Percentiles rank a stretch among this genome's conserved stretches.
Conservation (phyloP, 495 filamentous ascomycete species). For the Bombardia bombarda region DNA sequence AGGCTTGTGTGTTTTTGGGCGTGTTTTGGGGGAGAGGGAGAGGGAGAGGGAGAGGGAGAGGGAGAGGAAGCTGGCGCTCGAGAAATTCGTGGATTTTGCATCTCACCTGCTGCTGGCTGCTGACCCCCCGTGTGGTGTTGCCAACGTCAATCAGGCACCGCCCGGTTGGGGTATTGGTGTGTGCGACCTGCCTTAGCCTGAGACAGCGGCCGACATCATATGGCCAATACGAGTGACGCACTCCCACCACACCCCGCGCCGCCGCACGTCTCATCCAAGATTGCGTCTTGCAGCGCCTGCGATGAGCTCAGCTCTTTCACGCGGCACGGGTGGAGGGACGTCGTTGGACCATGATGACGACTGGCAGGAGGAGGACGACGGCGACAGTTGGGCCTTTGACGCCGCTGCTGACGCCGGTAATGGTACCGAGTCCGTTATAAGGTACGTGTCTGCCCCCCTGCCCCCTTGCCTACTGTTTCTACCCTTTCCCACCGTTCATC, state of each 20-base stretch:
- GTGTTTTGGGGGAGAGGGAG: too few species aligned
- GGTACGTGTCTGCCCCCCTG: slow-evolving; percentile 1
- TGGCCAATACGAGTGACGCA: slow-evolving; percentile 12
- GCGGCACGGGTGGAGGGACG: too few species aligned
- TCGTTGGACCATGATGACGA: too few species aligned
- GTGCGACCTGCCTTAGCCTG: too few species aligned
- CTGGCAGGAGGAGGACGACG: background rate
- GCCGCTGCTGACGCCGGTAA: background rate
- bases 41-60: too few species aligned
- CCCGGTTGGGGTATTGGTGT: too few species aligned
- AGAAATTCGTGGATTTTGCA: too few species aligned
- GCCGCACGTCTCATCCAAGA: slow-evolving; percentile 4
- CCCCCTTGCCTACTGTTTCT: background rate
- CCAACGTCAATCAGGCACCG: too few species aligned
- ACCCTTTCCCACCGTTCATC: background rate
- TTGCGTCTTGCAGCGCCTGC: slow-evolving; percentile 12
- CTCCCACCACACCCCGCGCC: slow-evolving; percentile 2
- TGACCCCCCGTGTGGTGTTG: too few species aligned
- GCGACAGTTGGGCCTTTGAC: slow-evolving; percentile 3
- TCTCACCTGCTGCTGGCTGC: too few species aligned
- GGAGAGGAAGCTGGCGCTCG: too few species aligned
- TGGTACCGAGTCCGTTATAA: slow-evolving; percentile 3
- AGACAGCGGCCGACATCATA: background rate
- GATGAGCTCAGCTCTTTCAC: slow-evolving; percentile 5
- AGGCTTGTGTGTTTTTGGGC: too few species aligned